Percentiles rank a stretch among this genome's conserved stretches.
These are phyloP conservation scores for Ogataea allantospora DNA, from an alignment of 805 yeast species.

Conservation along the genomic window DNA sequence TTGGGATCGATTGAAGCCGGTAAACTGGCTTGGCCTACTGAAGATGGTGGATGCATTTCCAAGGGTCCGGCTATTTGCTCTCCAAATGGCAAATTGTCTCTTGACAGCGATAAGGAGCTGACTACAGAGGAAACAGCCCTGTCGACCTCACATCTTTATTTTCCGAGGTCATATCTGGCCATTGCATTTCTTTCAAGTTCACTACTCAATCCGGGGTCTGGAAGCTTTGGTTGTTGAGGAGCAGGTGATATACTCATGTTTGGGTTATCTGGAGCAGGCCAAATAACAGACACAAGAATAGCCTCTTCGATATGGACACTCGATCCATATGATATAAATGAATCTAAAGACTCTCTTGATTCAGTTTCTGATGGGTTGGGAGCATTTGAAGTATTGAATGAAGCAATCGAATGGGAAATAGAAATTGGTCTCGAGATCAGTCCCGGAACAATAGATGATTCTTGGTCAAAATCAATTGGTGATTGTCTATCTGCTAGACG, in stretches of 20 bases:
- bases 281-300: background rate
- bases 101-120: too few species aligned
- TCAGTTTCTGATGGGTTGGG: too few species aligned
- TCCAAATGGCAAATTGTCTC: too few species aligned
- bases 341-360: background rate
- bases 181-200: too few species aligned
- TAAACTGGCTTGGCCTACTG: too few species aligned
- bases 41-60: too few species aligned
- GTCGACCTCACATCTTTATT: background rate
- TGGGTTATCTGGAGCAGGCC: background rate
- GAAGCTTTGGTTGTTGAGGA: background rate
- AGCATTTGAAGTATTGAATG: background rate
- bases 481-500: slow-evolving; percentile 5
- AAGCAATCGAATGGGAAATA: background rate
- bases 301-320: slow-evolving; percentile 5
- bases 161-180: too few species aligned
- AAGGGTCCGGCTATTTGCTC: too few species aligned
- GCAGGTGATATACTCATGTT: slow-evolving; percentile 1
- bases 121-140: too few species aligned
- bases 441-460: too few species aligned
- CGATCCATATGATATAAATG: slow-evolving; percentile 1
- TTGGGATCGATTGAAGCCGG: too few species aligned
- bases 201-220: too few species aligned
- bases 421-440: background rate
- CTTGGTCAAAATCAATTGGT: background rate